These are phyloP conservation scores for Mariannaea sp. DNA, from an alignment of 2,329 filamentous ascomycete species.

Conservation along the genomic window DNA sequence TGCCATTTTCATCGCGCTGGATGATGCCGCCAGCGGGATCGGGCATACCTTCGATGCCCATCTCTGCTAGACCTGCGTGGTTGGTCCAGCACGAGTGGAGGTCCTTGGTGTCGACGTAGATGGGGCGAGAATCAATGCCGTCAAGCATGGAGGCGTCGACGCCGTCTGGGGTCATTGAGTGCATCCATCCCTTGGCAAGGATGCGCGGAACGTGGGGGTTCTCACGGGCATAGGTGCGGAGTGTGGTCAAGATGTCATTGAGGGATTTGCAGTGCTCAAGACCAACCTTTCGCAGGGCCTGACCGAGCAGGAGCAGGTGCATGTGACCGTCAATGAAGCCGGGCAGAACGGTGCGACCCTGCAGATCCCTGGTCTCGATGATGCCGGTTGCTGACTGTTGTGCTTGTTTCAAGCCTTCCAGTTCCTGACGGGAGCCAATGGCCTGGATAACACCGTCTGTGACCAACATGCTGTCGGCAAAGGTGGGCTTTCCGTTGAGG, in stretches of 20 bases:
- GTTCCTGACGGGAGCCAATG: constrained; percentile 40
- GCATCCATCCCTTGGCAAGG: constrained; percentile 61
- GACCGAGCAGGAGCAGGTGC: constrained; percentile 59
- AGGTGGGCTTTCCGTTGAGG: constrained; percentile 35
- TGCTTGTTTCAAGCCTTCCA: constrained; percentile 29
- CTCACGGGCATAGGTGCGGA: constrained; percentile 51
- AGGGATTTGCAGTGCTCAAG: constrained; percentile 54
- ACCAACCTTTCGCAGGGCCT: constrained; percentile 56
- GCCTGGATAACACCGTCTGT: constrained; percentile 42
- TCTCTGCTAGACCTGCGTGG: constrained; percentile 51
- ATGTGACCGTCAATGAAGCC: constrained; percentile 64
- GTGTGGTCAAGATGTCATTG: constrained; percentile 53
- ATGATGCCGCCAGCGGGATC: constrained; percentile 56
- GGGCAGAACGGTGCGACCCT: constrained; percentile 51
- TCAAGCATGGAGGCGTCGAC: constrained; percentile 50
- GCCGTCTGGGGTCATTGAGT: constrained; percentile 51
- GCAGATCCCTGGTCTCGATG: constrained; percentile 36
- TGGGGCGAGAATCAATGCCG: constrained; percentile 52
- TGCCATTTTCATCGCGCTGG: constrained; percentile 53
- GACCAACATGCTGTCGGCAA: constrained; percentile 43
- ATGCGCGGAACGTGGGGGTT: constrained; percentile 55
- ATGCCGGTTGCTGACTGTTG: too few relatives aligned
- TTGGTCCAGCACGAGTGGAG: constrained; percentile 58
- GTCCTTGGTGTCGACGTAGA: constrained; percentile 57
- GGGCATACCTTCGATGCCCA: constrained; percentile 47